Base-by-base conservation (phyloP, 1,139 yeast species). In the Saccharomycopsis crataegensis region DNA sequence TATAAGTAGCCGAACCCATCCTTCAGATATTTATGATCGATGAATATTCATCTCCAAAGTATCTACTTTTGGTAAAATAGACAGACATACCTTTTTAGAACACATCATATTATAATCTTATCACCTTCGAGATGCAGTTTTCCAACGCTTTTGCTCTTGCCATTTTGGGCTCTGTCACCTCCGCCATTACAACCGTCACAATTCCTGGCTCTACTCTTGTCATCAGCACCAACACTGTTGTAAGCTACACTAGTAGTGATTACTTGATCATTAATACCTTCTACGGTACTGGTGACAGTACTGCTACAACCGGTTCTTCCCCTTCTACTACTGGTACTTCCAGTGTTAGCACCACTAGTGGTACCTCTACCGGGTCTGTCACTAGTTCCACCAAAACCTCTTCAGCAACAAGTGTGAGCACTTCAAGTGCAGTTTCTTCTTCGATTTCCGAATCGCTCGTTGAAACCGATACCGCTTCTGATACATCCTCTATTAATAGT, bases 191-290 rank as follows among this genome's bases (percentile, higher is more conserved):
- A 17, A 22, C 40, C n/a, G 49, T 54, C 43, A 54, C 54, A 12
- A 14, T 49, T 28, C 49, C 42, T 6, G 42, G 48, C 9, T 38
- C 51, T 6, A 43, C 53, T 8, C 8, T 34, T n/a, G 38, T 44
- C 34, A 43, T 56, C 34, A 45, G 51, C 42, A 53, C 58, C 16
- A 38, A 53, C 43, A 53, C 58, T 16, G 52, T 53, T 12, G 32
- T 56, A 8, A 49, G 57, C 6, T 56, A 56, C 52, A 56, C 58
- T 9, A 52, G 56, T 38, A 55, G 57, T 11, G 34, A 22, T 22
- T 56, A 50, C 17, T 54, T 56, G 42, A 51, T 56, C 38, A 46
- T 56, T 32, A 56, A 56, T 36, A 56, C 57, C n/a, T 56, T 50
- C 46, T 56, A 54, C 28, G 58, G 58, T 8, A 38, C 54, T 34